Conservation (phyloP, 768 basidiomycete species). For the Tephrocybe sp. region DNA sequence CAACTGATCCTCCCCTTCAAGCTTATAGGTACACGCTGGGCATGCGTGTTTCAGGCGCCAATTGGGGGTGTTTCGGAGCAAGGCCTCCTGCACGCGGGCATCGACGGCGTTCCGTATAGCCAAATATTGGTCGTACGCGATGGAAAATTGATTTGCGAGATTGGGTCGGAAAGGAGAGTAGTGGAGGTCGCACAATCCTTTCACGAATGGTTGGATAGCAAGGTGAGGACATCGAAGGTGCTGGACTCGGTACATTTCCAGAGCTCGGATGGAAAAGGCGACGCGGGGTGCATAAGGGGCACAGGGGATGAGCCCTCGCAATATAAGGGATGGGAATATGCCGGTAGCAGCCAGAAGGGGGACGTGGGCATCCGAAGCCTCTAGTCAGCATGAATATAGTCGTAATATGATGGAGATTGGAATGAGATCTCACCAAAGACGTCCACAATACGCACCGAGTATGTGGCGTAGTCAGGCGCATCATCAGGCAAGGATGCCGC, state of each 20-base stretch:
- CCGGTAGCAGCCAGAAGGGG: no score
- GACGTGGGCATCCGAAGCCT: no score
- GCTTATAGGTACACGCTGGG: constrained; percentile 3
- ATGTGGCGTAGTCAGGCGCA: no score
- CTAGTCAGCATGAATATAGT: no score
- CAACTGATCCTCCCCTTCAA: not conserved
- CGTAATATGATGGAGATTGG: no score
- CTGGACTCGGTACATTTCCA: not conserved
- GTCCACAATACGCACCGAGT: no score
- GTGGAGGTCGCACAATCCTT: not conserved
- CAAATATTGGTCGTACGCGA: constrained; percentile 24
- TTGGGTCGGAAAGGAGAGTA: constrained; percentile 13
- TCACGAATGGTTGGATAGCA: not conserved
- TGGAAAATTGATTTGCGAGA: constrained; percentile 21
- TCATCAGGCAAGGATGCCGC: no score
- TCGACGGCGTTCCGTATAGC: constrained; percentile 12
- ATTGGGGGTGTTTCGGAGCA: not conserved
- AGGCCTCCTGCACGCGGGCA: not conserved
- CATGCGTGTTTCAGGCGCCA: constrained; percentile 6
- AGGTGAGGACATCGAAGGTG: not conserved
- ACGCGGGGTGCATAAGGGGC: no score
- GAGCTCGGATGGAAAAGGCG: no score
- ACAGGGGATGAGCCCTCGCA: no score
- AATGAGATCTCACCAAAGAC: no score
- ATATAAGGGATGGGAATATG: no score